Base-by-base conservation (phyloP, 176 grass and related monocot species). In the Oryza punctata region DNA sequence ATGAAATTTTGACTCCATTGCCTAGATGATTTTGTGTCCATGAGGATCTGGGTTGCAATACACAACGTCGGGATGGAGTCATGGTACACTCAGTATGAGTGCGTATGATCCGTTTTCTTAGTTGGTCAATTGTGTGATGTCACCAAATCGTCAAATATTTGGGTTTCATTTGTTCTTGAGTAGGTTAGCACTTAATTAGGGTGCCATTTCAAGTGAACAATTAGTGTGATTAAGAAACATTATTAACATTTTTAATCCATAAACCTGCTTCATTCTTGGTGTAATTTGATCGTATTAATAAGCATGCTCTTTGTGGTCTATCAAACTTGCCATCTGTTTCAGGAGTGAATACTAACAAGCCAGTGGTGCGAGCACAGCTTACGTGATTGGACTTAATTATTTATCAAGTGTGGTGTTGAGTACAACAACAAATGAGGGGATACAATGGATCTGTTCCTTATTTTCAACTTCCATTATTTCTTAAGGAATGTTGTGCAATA, bases 61-160 rank as follows among this genome's bases (percentile, higher is more conserved):
- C 44, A 7, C 14, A 1, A 23, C 15, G 41, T 50, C 6, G 30
- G 79, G 14, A 63, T 61, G 15, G 10, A 4, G 3, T 73, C 44
- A 38, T 46, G 60, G 45, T 60, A 73, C 27, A 82, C 29, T 46
- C 21, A 27, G 28, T 27, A 35, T 63, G 26, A 7, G 23, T 46
- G 15, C 49, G 16, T 61, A 65, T 19, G 19, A 38, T 87, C 73
- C 63, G 2, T 69, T 43, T 45, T 80, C 33, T 32, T 74, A 59
- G 45, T 43, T n/a, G 65, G 25, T 73, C 33, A 33, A 57, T 43
- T 83, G 33, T 19, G n/a, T 59, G 59, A 73, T 83, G 18, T 32
- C 68, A 73, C 59, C 60, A 66, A 7, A 73, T 43, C 5, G 49
- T 7, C 49, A 18, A 19, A 54, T 54, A 19, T 54, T 54, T 54